These are phyloP conservation scores for Excoecaria cochinchinensis DNA, from an alignment of 345 rosid genomes.

Conservation along the genomic window DNA sequence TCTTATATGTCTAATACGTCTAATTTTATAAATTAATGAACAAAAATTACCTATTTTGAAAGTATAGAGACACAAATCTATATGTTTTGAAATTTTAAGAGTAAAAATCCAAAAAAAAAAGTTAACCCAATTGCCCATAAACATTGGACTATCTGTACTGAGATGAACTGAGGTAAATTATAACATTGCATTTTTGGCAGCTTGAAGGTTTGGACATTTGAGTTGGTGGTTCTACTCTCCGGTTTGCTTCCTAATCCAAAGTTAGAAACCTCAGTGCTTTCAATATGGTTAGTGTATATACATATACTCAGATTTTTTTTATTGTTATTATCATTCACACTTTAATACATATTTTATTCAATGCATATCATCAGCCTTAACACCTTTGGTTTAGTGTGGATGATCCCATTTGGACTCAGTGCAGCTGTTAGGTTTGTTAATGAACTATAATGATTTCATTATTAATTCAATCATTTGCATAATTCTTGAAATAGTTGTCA, in stretches of 20 bases:
- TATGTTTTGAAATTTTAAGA: too few relatives aligned
- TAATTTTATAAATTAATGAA: too few relatives aligned
- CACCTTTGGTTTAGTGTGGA: constrained; percentile 60
- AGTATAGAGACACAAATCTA: too few relatives aligned
- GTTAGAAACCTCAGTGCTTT: constrained; percentile 64
- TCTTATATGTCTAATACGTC: too few relatives aligned
- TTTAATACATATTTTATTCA: neutral
- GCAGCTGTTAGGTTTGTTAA: constrained; percentile 59
- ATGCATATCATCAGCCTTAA: constrained; percentile 49
- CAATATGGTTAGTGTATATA: neutral
- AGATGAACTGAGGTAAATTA: neutral
- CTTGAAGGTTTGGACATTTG: constrained; percentile 91
- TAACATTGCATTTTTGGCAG: constrained; percentile 36
- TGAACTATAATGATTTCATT: too few relatives aligned
- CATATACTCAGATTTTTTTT: too few relatives aligned
- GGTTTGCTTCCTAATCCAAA: constrained; percentile 83
- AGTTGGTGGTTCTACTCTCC: constrained; percentile 75
- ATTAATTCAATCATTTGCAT: too few relatives aligned
- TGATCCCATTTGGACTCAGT: constrained; percentile 80
- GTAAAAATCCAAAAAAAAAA: too few relatives aligned
- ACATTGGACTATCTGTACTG: too few relatives aligned
- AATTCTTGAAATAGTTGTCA: neutral
- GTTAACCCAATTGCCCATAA: too few relatives aligned
- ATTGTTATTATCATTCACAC: too few relatives aligned
- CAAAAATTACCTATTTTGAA: too few relatives aligned